Base-by-base conservation (phyloP, 345 rosid genomes). In the Sonneratia caseolaris region DNA sequence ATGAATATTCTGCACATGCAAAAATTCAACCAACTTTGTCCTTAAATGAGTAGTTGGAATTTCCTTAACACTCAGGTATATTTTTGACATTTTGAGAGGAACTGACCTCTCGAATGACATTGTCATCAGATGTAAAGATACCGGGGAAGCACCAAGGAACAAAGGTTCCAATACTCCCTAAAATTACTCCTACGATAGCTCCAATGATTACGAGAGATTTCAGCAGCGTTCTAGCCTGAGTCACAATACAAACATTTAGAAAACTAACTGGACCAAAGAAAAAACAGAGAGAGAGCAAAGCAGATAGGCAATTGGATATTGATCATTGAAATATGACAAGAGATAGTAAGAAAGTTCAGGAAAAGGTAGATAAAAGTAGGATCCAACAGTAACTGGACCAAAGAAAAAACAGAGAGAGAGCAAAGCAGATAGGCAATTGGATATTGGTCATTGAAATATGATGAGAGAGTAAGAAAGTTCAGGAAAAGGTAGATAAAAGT, bases 131-230 rank as follows among this genome's bases (percentile, higher is more conserved):
- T n/a, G 88, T 86, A 67, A 84, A 86, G 67, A 84, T 70, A 65
- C 55, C 75, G 15, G 90, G 88, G 73, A 84, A 80, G 68, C 79
- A 68, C 86, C 83, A 77, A 73, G 88, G 88, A 67, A 82, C 76
- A 65, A 71, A 76, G 10, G 84, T 78, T 72, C 88, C 88, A 68
- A 81, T 64, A 51, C 68, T 13, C 9, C 78, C 90, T 32, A 86
- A 66, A 1, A 70, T 43, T 61, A 81, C 59, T 68, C 90, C 86
- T 21, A 79, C 73, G 7, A 77, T 66, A 65, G 72, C 79, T 75
- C 88, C 85, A 37, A 82, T 81, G 40, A 80, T 74, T 71, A 80
- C 68, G 42, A 82, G 90, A 24, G 88, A 86, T 75, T 83, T 84
- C 15, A 82, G 69, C 74, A 86, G 78, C 75, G 62, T 80, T 53